Conservation (phyloP, 148 eudicot genomes). For the Amaranthus palmeri region DNA sequence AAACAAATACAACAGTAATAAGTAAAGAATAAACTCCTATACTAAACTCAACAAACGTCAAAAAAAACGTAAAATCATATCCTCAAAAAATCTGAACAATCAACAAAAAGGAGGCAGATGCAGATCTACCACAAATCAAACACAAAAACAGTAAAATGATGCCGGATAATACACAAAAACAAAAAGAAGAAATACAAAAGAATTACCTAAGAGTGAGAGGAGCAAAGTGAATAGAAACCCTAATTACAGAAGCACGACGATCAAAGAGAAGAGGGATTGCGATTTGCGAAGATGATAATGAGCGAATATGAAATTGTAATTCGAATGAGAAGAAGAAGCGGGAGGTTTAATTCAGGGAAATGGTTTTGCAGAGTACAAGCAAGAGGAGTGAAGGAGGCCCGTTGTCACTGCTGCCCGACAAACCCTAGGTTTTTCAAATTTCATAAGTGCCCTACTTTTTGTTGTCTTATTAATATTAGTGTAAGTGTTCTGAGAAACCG, state of each 20-base stretch:
- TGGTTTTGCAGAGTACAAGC: neutral
- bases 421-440: constrained; percentile 21
- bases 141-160: neutral
- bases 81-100: constrained; percentile 5
- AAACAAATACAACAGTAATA: neutral
- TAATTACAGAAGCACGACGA: neutral
- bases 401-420: neutral
- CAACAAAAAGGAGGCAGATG: neutral
- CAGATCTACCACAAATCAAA: constrained; percentile 18
- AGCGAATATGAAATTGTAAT: neutral
- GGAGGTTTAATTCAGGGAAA: neutral
- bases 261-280: neutral
- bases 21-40: neutral
- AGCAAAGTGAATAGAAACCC: neutral
- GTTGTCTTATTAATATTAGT: too few relatives aligned
- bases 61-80: neutral
- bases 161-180: neutral
- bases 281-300: neutral
- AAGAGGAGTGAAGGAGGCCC: neutral
- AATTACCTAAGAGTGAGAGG: neutral
- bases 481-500: too few relatives aligned
- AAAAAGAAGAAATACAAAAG: too few relatives aligned
- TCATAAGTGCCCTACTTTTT: neutral
- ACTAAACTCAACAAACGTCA: neutral
- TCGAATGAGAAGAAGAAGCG: constrained; percentile 28